Evolutionary conservation across 371 early-diverging fungal species (phyloP), one percentile per base, ranked within the genome.

Genomic region (Fennellomyces sp.): DNA sequence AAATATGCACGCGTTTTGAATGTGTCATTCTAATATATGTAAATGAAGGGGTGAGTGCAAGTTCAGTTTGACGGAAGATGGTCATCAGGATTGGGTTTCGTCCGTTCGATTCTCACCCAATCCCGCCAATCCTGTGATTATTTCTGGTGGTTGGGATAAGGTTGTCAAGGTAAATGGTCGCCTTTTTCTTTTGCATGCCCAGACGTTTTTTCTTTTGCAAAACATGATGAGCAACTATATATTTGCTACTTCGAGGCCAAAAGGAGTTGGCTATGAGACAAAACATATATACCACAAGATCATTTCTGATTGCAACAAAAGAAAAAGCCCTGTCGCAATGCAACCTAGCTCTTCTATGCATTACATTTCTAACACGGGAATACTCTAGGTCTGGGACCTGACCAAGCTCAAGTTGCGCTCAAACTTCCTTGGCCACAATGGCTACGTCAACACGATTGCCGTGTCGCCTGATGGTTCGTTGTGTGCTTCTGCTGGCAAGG

Each of bases 401-500:
- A 90, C 88, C 85, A 95, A 96, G 88, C 90, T 90, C 89, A 95
- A 96, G 92, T 86, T 98, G 53, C 91, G 93, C 82, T 93, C 94
- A 91, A 96, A 97, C 92, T 97, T 97, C 89, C 88, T 91, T 73
- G 99, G 98, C 64, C 98, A 99, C 94, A 87, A 89, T 70, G 97
- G 96, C 61, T 96, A 97, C 84, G 90, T 99, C 83, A 94, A 93
- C 92, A 92, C 96, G 69, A 90, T 97, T 74, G 94, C 97, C 68
- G 89, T 99, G 80, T 97, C 98, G 35, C 99, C 99, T 69, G 99
- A 99, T 86, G 99, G 99, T 78, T 97, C 98, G 60, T 92, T 98
- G 69, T 99, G 98, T 89, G 99, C 98, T 69, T 95, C 98, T 70
- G 98, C 97, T 74, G 98, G 99, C 85, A 97, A 97, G 88, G 99